Percentiles rank a stretch among this genome's conserved stretches.
Evolutionary conservation across 108 stramenopile species (phyloP).

Genomic region (Cylindrotheca fusiformis): DNA sequence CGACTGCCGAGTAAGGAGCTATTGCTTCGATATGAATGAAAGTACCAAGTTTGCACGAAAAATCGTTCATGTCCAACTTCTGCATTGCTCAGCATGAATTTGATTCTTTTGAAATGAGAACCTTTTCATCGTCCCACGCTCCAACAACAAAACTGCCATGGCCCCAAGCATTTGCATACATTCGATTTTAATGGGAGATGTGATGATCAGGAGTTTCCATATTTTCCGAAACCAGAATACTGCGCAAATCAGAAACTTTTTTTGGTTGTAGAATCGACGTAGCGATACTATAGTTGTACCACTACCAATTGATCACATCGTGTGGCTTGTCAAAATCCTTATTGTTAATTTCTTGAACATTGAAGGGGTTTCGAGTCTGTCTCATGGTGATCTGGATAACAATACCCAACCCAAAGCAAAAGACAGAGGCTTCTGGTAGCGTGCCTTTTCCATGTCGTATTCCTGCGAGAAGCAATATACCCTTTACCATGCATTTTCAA

Average conservation of each 20-base stretch:
- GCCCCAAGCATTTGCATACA: constrained; percentile 31
- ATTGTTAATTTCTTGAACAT: too few species aligned
- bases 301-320: constrained; percentile 5
- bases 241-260: constrained; percentile 24
- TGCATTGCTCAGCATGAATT: constrained; percentile 14
- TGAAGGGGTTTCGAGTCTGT: too few species aligned
- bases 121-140: constrained; percentile 23
- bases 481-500: too few species aligned
- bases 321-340: too few species aligned
- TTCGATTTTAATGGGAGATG: constrained; percentile 29
- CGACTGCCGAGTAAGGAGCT: neutral
- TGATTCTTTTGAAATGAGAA: constrained; percentile 14
- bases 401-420: too few species aligned
- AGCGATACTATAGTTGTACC: constrained; percentile 6
- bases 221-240: constrained; percentile 28
- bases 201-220: constrained; percentile 15
- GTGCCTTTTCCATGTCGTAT: too few species aligned
- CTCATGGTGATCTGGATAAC: too few species aligned
- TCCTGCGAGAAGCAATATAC: too few species aligned
- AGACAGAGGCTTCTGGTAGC: too few species aligned
- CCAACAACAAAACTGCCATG: constrained; percentile 22
- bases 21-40: neutral
- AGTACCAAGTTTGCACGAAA: neutral
- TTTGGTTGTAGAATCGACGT: neutral
- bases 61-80: neutral